These are phyloP conservation scores for Phaeoacremonium minimum DNA, from an alignment of 2,329 filamentous ascomycete species.

Conservation along the genomic window DNA sequence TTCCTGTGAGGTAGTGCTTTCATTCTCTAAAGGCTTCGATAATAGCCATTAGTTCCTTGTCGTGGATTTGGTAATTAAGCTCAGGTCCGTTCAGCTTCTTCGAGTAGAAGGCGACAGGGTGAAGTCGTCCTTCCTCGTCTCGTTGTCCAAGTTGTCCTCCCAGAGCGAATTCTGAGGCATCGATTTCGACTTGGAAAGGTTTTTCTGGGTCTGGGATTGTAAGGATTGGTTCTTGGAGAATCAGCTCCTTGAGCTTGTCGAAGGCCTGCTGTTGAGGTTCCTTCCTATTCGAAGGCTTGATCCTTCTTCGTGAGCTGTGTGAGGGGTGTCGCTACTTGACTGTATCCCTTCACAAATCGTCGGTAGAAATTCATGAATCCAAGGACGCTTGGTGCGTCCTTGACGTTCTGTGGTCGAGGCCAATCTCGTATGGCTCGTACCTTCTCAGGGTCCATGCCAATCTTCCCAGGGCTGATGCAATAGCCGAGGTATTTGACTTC, in stretches of 20 bases:
- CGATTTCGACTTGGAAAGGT: conserved; percentile 13
- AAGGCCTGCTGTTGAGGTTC: conserved; percentile 12
- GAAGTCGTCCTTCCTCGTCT: conserved; percentile 5
- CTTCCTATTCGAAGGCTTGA: conserved; percentile 5
- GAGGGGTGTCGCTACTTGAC: conserved; percentile 12
- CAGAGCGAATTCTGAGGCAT: conserved; percentile 12
- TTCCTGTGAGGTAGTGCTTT: conserved; percentile 14
- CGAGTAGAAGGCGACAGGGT: conserved; percentile 9
- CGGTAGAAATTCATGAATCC: conserved; percentile 26
- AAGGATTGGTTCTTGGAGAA: conserved; percentile 10
- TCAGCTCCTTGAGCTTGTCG: conserved; percentile 11
- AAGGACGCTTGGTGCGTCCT: too few species aligned
- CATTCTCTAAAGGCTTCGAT: conserved; percentile 18
- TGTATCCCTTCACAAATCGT: conserved; percentile 21
- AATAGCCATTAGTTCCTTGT: conserved; percentile 17
- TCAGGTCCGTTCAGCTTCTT: conserved; percentile 10
- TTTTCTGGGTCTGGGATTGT: conserved; percentile 9
- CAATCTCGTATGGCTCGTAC: conserved; percentile 16
- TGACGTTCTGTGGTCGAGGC: too few species aligned
- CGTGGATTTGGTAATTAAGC: conserved; percentile 20
- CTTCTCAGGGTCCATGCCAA: too few species aligned
- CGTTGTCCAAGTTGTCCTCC: conserved; percentile 11
- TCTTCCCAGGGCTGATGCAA: too few species aligned
- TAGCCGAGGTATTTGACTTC: conserved; percentile 3
- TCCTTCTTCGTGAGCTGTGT: conserved; percentile 14